These are phyloP conservation scores for Pogostemon cablin DNA, from an alignment of 257 asterid species.

Conservation along the genomic window DNA sequence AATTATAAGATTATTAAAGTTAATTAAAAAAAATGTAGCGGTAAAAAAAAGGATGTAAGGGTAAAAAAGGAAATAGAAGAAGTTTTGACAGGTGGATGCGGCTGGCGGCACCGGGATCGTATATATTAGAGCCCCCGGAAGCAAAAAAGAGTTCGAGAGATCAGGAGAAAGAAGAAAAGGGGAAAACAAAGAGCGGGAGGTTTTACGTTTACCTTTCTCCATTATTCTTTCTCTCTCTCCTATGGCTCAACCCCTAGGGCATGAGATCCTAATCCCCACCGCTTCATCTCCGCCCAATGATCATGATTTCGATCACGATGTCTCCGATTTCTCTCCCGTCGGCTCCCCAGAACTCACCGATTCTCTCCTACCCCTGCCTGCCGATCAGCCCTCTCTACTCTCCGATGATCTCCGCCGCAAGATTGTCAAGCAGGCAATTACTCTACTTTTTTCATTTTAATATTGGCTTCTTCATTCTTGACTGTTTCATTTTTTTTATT, in stretches of 20 bases:
- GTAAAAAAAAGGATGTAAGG: no score
- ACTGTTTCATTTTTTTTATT: slow-evolving; percentile 2
- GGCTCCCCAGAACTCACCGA: slow-evolving; percentile 67
- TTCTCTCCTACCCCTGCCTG: slow-evolving; percentile 41
- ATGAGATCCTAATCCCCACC: slow-evolving; percentile 43
- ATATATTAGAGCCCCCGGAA: slow-evolving; percentile 31
- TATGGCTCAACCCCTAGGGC: slow-evolving; percentile 54
- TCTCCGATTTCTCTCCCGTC: slow-evolving; percentile 59
- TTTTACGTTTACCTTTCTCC: slow-evolving; percentile 43
- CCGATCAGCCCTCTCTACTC: slow-evolving; percentile 40
- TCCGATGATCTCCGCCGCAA: slow-evolving; percentile 70
- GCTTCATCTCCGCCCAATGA: slow-evolving; percentile 53
- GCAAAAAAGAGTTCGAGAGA: slow-evolving; percentile 35
- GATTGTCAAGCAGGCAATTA: slow-evolving; percentile 75
- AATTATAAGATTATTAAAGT: no score
- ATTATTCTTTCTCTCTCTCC: slow-evolving; percentile 41
- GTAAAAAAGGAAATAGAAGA: background rate
- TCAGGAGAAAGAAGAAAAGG: slow-evolving; percentile 32
- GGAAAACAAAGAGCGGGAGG: slow-evolving; percentile 49
- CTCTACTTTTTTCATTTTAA: background rate
- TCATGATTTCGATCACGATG: slow-evolving; percentile 49
- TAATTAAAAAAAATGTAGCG: no score
- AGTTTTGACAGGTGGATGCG: slow-evolving; percentile 16
- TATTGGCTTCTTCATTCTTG: slow-evolving; percentile 3
- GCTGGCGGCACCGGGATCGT: slow-evolving; percentile 7